Base-by-base conservation (phyloP, 2,329 filamentous ascomycete species). In the Calycina marina region DNA sequence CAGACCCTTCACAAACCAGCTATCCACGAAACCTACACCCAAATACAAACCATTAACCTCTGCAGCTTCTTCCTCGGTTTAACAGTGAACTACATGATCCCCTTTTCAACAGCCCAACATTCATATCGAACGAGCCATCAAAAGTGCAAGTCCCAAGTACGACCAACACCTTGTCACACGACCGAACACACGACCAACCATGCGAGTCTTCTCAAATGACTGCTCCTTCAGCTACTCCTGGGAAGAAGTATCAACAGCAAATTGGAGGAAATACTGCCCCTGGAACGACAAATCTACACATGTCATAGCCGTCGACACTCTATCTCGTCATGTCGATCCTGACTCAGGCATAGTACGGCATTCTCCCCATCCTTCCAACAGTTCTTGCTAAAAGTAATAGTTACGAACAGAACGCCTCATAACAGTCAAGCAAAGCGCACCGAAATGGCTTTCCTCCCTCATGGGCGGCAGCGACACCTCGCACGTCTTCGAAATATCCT, bases 211-310 rank as follows among this genome's bases (percentile, higher is more conserved):
- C 53, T 82, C 83, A 47, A 92, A 84, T 51, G 65, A 67, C 24
- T 82, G 84, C 59, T 85, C 84, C 40, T 98, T 92, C 62, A 71
- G 93, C 63, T 98, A 98, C 67, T 93, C 88, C 28, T 98, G 90
- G 90, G 84, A 93, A 52, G 88, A 96, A 58, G 90, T 98, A 20
- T 93, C 85, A 15, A 85, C 84, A 10, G 85, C 82, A 55, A 98
- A 98, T 69, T 98, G 90, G 90, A 79, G 77, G 48, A 98, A 98
- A 59, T 98, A 98, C 62, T 92, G 84, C 51, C 88, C 88, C 13
- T 96, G 90, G 88, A 98, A 98, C 64, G 81, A 94, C 57, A 90
- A 93, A 62, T 86, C 82, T n/a, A 83, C 85, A 25, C 90, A 98
- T 58, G 90, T 98, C 45, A 75, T 92, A 44, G 86, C 84, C 45